phyloP scores from a whole-genome alignment of 371 early-diverging fungal species.

The Mucor indicus region DNA sequence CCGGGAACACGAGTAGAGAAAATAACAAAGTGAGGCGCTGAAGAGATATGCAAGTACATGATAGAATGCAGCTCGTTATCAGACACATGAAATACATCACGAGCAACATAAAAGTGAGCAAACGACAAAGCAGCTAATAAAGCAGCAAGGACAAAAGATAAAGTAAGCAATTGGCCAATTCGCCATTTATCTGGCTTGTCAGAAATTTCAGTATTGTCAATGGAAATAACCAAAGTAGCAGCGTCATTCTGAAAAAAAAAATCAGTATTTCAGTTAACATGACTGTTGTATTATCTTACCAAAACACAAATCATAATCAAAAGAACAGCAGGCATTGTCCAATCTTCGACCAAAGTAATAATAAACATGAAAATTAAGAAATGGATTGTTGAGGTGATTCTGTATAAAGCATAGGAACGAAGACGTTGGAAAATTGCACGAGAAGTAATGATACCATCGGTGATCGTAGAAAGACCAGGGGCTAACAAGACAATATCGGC shows the following conservation, averaged over 20 bases:
- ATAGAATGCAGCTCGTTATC: slow-evolving; percentile 65
- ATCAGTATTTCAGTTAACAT: too few relatives aligned
- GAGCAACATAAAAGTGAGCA: slow-evolving; percentile 77
- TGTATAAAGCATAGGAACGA: slow-evolving; percentile 89
- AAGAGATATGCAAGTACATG: slow-evolving; percentile 90
- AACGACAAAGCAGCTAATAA: slow-evolving; percentile 76
- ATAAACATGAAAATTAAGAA: slow-evolving; percentile 92
- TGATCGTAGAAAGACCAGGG: slow-evolving; percentile 85
- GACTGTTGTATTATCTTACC: too few relatives aligned
- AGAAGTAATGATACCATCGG: slow-evolving; percentile 79
- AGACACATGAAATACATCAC: slow-evolving; percentile 55
- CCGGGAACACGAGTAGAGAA: slow-evolving; percentile 94
- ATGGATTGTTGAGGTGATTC: slow-evolving; percentile 92
- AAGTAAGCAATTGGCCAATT: slow-evolving; percentile 81
- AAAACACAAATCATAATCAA: slow-evolving; percentile 84
- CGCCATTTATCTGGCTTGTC: slow-evolving; percentile 89
- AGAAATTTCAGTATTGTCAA: slow-evolving; percentile 89
- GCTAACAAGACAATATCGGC: slow-evolving; percentile 92
- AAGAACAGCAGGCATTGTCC: slow-evolving; percentile 79
- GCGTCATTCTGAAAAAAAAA: slow-evolving; percentile 89
- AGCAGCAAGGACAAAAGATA: slow-evolving; percentile 73
- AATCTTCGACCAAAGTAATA: slow-evolving; percentile 74
- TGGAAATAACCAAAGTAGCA: slow-evolving; percentile 90
- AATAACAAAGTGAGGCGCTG: slow-evolving; percentile 94
- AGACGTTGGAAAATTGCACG: slow-evolving; percentile 93